A percentile compares a stretch with the other conserved stretches of the same genome.
These are phyloP conservation scores for Xylariaceae sp. DNA, from an alignment of 2,329 filamentous ascomycete species.

Conservation along the genomic window DNA sequence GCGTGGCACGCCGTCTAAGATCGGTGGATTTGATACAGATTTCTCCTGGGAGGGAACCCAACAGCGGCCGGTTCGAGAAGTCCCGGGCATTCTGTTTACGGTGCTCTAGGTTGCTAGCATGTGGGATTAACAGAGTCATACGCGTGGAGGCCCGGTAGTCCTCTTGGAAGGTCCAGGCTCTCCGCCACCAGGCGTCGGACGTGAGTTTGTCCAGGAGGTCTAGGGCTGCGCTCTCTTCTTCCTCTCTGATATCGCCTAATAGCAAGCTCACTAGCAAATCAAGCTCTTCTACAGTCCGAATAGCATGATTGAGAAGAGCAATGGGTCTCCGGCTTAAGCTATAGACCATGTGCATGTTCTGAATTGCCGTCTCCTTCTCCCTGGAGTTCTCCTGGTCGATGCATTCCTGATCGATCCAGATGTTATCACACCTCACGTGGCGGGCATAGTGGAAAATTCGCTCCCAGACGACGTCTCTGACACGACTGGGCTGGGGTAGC, in stretches of 20 bases:
- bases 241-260: slow-evolving; percentile 18
- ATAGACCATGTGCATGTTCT: slow-evolving; percentile 32
- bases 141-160: slow-evolving; percentile 28
- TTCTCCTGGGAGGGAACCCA: slow-evolving; percentile 25
- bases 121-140: slow-evolving; percentile 30
- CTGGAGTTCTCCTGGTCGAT: slow-evolving; percentile 26
- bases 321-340: slow-evolving; percentile 25
- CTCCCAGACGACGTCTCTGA: slow-evolving; percentile 27
- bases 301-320: slow-evolving; percentile 27
- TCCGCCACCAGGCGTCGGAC: slow-evolving; percentile 29
- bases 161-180: slow-evolving; percentile 32
- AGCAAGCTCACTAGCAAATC: slow-evolving; percentile 25
- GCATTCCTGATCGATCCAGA: slow-evolving; percentile 31
- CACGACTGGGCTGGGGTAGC: slow-evolving; percentile 21
- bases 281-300: slow-evolving; percentile 25
- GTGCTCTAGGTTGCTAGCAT: slow-evolving; percentile 22
- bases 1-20: slow-evolving; percentile 25
- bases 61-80: slow-evolving; percentile 14
- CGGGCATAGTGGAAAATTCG: slow-evolving; percentile 26
- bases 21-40: slow-evolving; percentile 27
- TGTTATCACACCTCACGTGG: slow-evolving; percentile 25
- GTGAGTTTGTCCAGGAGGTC: slow-evolving; percentile 27
- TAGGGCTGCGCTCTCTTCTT: slow-evolving; percentile 22
- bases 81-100: slow-evolving; percentile 22
- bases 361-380: slow-evolving; percentile 28